Conservation (phyloP, 2,329 filamentous ascomycete species). For the Colletotrichum cordylinicola region DNA sequence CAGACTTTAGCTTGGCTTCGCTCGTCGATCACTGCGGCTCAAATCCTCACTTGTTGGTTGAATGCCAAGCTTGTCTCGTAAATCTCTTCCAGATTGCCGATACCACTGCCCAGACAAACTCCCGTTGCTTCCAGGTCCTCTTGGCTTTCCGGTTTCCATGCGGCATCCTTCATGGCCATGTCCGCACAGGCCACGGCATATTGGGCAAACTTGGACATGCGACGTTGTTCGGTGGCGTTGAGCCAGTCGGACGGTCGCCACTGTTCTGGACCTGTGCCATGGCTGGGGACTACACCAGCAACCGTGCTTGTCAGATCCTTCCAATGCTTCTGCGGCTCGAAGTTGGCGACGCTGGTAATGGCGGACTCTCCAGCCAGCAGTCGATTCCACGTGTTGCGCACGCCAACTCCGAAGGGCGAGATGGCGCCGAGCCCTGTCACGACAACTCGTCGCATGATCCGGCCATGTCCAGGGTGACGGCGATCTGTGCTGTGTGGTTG, state of each 20-base stretch:
- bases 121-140: slow-evolving; percentile 79
- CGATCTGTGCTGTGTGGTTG: slow-evolving; percentile 7
- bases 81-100: slow-evolving; percentile 91
- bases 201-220: slow-evolving; percentile 91
- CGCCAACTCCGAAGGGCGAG: slow-evolving; percentile 82
- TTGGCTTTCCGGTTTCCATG: slow-evolving; percentile 68
- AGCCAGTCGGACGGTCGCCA: slow-evolving; percentile 64
- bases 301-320: slow-evolving; percentile 81
- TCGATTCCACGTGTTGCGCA: slow-evolving; percentile 79
- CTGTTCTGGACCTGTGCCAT: slow-evolving; percentile 38
- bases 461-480: slow-evolving; percentile 41
- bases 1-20: slow-evolving; percentile 17
- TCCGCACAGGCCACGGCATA: slow-evolving; percentile 87
- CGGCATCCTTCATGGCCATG: slow-evolving; percentile 85
- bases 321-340: slow-evolving; percentile 65
- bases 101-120: slow-evolving; percentile 92
- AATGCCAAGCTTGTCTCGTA: slow-evolving; percentile 84
- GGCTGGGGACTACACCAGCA: slow-evolving; percentile 77
- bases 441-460: slow-evolving; percentile 73
- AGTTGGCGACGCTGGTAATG: slow-evolving; percentile 73
- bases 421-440: slow-evolving; percentile 84
- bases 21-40: slow-evolving; percentile 16
- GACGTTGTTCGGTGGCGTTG: slow-evolving; percentile 62
- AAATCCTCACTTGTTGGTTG: slow-evolving; percentile 67
- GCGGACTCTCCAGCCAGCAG: slow-evolving; percentile 83